Percentiles rank a stretch among this genome's conserved stretches.
phyloP scores from a whole-genome alignment of 495 filamentous ascomycete species.

The Cryomyces minteri region DNA sequence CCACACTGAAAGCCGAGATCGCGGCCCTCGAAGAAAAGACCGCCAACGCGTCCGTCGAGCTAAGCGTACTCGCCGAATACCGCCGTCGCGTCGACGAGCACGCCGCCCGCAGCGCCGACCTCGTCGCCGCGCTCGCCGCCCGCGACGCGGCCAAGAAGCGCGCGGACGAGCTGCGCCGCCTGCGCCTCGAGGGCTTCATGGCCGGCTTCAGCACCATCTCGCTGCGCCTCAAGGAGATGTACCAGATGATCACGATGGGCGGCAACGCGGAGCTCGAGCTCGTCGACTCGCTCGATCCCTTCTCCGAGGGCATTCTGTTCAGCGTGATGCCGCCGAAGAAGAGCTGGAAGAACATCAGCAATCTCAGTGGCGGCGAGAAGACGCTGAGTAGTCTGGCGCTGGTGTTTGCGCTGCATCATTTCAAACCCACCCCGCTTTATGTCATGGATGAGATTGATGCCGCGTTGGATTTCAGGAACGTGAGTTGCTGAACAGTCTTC shows the following conservation, averaged over 20 bases:
- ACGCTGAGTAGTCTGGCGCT: conserved; percentile 84
- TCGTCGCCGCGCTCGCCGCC: conserved; percentile 50
- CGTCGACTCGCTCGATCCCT: conserved; percentile 87
- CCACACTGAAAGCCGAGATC: conserved; percentile 69
- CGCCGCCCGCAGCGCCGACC: conserved; percentile 58
- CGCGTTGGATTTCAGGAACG: conserved; percentile 91
- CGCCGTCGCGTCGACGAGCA: conserved; percentile 79
- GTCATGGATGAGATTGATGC: conserved; percentile 99
- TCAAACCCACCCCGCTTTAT: conserved; percentile 92
- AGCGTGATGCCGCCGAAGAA: conserved; percentile 99
- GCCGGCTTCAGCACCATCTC: conserved; percentile 90
- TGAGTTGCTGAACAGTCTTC: conserved; percentile 32
- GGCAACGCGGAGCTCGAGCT: conserved; percentile 95
- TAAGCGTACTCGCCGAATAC: conserved; percentile 84
- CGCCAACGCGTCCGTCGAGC: conserved; percentile 72
- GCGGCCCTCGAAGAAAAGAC: conserved; percentile 84
- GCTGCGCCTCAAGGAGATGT: conserved; percentile 97
- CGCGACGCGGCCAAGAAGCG: conserved; percentile 79
- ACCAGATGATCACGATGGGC: conserved; percentile 99
- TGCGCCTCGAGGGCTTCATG: conserved; percentile 94
- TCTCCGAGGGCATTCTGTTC: conserved; percentile 92
- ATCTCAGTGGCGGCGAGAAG: conserved; percentile 90
- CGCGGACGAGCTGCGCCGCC: conserved; percentile 74
- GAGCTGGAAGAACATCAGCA: conserved; percentile 97
- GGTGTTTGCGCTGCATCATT: conserved; percentile 95